phyloP scores from a whole-genome alignment of 495 filamentous ascomycete species.

The Neurospora pannonica region DNA sequence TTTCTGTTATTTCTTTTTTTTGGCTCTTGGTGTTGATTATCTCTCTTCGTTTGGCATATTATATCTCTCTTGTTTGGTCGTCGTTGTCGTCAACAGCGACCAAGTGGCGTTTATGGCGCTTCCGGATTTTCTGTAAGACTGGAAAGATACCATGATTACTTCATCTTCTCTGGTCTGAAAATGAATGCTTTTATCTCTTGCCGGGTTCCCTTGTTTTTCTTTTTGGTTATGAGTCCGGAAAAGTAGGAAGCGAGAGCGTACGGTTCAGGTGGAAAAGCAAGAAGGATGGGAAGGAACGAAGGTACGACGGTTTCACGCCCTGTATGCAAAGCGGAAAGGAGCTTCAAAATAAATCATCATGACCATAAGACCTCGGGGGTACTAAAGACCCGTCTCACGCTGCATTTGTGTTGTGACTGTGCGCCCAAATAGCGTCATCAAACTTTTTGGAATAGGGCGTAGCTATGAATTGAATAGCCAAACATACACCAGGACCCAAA shows the following conservation, averaged over 20 bases:
- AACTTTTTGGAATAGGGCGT: background rate
- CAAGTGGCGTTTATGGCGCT: constrained; percentile 20
- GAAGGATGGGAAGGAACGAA: background rate
- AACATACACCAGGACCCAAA: background rate
- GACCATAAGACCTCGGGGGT: background rate
- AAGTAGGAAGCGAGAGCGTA: background rate
- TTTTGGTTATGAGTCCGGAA: background rate
- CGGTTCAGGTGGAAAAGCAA: background rate
- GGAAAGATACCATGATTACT: constrained; percentile 20
- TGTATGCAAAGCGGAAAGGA: background rate
- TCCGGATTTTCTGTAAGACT: constrained; percentile 8
- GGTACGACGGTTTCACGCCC: background rate
- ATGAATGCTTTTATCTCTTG: background rate
- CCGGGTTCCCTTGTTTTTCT: background rate
- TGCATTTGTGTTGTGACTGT: background rate
- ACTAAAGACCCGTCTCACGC: background rate
- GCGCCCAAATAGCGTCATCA: background rate
- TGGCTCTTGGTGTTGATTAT: background rate
- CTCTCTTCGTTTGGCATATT: constrained; percentile 5
- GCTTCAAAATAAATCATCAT: background rate
- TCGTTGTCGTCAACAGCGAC: constrained; percentile 14
- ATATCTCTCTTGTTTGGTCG: constrained; percentile 6
- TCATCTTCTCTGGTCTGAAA: background rate
- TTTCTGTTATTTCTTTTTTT: background rate
- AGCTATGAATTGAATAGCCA: background rate